These are phyloP conservation scores for Trichoderma endophyticum DNA, from an alignment of 2,329 filamentous ascomycete species.

Conservation along the genomic window DNA sequence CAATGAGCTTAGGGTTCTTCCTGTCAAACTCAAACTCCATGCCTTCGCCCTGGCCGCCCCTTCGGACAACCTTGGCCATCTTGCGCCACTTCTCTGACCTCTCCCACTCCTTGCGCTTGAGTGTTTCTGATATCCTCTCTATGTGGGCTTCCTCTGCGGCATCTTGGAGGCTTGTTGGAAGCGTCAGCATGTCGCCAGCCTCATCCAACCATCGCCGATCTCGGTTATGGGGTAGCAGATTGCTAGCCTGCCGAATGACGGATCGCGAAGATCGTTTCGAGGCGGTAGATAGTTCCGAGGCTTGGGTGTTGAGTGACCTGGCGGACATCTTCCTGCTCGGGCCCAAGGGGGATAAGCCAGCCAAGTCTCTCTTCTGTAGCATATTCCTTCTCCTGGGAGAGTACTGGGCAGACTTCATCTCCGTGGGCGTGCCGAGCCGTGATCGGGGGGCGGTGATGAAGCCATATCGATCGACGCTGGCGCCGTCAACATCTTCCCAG, in stretches of 20 bases:
- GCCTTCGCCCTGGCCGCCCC: constrained; percentile 53
- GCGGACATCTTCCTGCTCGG: constrained; percentile 56
- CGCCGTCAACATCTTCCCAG: constrained; percentile 61
- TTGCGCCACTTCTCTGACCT: constrained; percentile 65
- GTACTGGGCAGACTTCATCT: constrained; percentile 41
- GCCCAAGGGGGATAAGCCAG: constrained; percentile 38
- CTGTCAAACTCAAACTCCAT: constrained; percentile 77
- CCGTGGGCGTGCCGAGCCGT: constrained; percentile 40
- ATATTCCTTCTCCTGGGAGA: constrained; percentile 48
- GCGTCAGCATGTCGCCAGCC: constrained; percentile 64
- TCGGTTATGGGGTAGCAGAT: constrained; percentile 58
- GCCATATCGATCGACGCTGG: constrained; percentile 64
- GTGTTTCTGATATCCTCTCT: constrained; percentile 50
- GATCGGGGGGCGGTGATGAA: constrained; percentile 56
- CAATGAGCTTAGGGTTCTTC: constrained; percentile 77
- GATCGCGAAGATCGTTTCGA: constrained; percentile 54
- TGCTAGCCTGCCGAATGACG: constrained; percentile 55
- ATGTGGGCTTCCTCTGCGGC: constrained; percentile 54
- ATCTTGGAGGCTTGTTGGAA: constrained; percentile 55
- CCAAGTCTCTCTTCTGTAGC: constrained; percentile 36
- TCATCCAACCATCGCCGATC: constrained; percentile 61
- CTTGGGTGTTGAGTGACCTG: constrained; percentile 57
- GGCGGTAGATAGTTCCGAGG: constrained; percentile 48
- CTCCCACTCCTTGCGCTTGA: constrained; percentile 61
- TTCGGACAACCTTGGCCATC: constrained; percentile 58